Evolutionary conservation across 1,284 basidiomycete species (phyloP).

Genomic region (Pterulicium gracile): DNA sequence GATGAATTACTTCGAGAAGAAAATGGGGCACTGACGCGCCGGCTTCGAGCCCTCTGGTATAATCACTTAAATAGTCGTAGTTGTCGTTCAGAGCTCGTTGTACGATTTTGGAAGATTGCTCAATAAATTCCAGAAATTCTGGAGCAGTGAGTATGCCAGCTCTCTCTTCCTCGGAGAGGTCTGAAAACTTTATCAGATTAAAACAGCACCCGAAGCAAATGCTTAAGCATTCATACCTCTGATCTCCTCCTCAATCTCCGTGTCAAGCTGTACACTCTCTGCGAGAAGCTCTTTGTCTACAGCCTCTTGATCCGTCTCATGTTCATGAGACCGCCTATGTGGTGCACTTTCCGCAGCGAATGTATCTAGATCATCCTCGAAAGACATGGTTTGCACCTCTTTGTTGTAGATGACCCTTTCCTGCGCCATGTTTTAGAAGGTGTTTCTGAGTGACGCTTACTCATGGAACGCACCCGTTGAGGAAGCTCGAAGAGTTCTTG

Average conservation of each 20-base stretch:
- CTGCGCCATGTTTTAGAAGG: conserved; percentile 23
- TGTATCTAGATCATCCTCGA: conserved; percentile 35
- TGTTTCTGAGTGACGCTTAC: neutral
- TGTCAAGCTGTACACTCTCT: conserved; percentile 68
- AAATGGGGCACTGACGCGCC: conserved; percentile 43
- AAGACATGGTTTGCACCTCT: conserved; percentile 79
- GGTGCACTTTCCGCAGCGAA: conserved; percentile 45
- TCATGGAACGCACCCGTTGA: conserved; percentile 45
- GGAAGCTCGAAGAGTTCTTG: conserved; percentile 87
- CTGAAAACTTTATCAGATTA: conserved; percentile 26
- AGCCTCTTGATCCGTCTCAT: conserved; percentile 39
- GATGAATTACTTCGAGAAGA: conserved; percentile 2
- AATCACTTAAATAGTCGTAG: conserved; percentile 96
- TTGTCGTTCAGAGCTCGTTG: conserved; percentile 93
- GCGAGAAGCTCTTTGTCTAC: conserved; percentile 75
- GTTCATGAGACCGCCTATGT: neutral
- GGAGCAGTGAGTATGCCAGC: conserved; percentile 73
- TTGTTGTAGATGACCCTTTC: conserved; percentile 92
- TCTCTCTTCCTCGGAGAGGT: conserved; percentile 78
- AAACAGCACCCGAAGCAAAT: conserved; percentile 2
- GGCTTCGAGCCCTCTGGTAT: conserved; percentile 74
- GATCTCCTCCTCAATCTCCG: conserved; percentile 76
- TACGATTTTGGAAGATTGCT: conserved; percentile 90
- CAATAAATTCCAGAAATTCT: conserved; percentile 89
- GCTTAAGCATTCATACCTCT: conserved; percentile 35